Evolutionary conservation across 208 protist genomes (phyloP), one percentile per base, ranked within the genome.

Genomic region (Trypanosoma boissoni): DNA sequence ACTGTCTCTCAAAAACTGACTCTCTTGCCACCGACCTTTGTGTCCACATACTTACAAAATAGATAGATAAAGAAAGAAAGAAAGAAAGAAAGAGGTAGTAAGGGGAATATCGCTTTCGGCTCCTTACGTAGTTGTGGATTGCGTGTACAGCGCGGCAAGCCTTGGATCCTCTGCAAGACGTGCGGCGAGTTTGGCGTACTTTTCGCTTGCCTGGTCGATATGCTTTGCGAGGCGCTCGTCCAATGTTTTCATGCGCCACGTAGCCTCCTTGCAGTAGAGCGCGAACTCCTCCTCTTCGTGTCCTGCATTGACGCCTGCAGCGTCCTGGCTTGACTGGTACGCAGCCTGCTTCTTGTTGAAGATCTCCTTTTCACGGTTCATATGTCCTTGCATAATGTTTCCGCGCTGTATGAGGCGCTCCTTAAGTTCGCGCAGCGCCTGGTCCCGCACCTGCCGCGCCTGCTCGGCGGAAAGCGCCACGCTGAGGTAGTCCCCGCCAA

Each of bases 381-480:
- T 91, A 12, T 89, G 79, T 37, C 49, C 78, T 60, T 94, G 87
- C 83, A 96, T 96, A 62, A 96, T 96, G 66, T 85, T 83, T 4
- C 85, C 91, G 32, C 91, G 81, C 50, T 95, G 86, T 20, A 96
- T 94, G 39, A 96, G 86, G 6, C 88, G 76, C 37, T 96, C 87
- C 66, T 96, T 96, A 27, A 94, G 68, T 46, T 92, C 91, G 34
- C 72, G 70, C 57, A 96, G 72, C 1, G 86, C 87, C 53, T 84
- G 82, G 24, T 94, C 88, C 5, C 86, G 85, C 31, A 95, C 88
- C 48, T 86, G 76, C 46, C 76, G 81, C 23, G 91, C 87, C 57
- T 96, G 83, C 36, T 93, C 86, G 5, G 64, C 29, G 20, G 72
- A 78, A 29, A 96, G 80, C 18, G 51, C 53, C 18, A 96, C 80